Evolutionary conservation across 1,284 basidiomycete species (phyloP), one percentile per base, ranked within the genome.

Genomic region (Heterobasidion occidentale): DNA sequence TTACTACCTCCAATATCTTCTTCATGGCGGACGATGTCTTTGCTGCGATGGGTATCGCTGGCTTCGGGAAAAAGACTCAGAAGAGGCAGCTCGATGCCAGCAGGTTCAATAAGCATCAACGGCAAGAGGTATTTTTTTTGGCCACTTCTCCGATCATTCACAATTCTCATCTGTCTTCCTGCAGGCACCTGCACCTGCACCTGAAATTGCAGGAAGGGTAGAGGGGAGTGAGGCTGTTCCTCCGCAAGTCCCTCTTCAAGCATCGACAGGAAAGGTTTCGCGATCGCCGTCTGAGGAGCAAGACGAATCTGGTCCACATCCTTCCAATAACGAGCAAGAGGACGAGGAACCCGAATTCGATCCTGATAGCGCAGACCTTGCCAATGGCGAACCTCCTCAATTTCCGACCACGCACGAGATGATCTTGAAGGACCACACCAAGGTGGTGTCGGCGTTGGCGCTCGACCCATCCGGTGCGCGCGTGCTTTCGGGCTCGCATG

Each of bases 391-490:
- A 55, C 61, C 73, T 59, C 73, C 80, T 58, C 46, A 80, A 63
- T 88, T 94, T 66, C 92, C 93, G 19, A 83, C 86, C 46, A 89
- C 91, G 3, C 94, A 98, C 67, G 93, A 97, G 74, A 82, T 96
- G 56, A 71, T 82, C 12, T 77, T 99, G 65, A 94, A 95, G 68
- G 94, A 97, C 70, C 96, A 99, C 69, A 88, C 83, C 15, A 99
- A 98, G 76, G 92, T 96, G 51, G 84, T 98, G 20, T 93, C 94
- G 5, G 94, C 96, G 1, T 75, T 99, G 33, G 82, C 92, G 0
- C 76, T 99, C 45, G 97, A 99, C 69, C 87, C 93, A 0, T 91
- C 94, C 12, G 97, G 97, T 51, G 93, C 95, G 3, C 85, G 97
- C 35, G 75, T 99, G 35, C 76, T 92, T 7, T 92, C 93, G 2